Evolutionary conservation across 2,329 filamentous ascomycete species (phyloP), one percentile per base, ranked within the genome.

Genomic region (Pleomassaria siparia): DNA sequence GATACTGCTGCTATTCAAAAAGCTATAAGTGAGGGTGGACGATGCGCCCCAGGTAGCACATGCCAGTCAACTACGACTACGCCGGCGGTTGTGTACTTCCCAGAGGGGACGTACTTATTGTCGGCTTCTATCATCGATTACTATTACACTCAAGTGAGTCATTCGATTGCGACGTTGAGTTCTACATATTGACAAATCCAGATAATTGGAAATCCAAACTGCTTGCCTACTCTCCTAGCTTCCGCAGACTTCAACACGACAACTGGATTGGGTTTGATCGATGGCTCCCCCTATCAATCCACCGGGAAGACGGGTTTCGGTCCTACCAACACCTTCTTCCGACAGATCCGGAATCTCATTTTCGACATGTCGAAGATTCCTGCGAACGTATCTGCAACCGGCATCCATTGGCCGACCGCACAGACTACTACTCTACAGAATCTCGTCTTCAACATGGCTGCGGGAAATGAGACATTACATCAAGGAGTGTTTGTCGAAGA

Each of bases 281-380:
- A 84, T 60, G 79, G 75, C 30, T 77, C 82, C 57, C 76, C 74
- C 18, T 82, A 83, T 56, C 51, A 57, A 49, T 49, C 37, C 69
- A 56, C 45, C 25, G 63, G 61, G 7, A 55, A 60, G 49, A 60
- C 68, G 51, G 74, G 73, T 52, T 77, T 69, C 60, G 64, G 69
- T 9, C 72, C 81, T 2, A 82, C 81, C 28, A 84, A 81, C 55
- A 80, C 85, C 9, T 88, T 88, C 67, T 84, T 77, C 60, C 76
- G 84, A 36, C 80, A 84, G 54, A 77, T 88, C 48, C 76, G 83
- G 8, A 88, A 89, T 59, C 75, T 89, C 40, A 72, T 84, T 46
- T 73, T 88, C 30, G 85, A 88, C 59, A 72, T 76, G 29, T 82
- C 78, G 1, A 66, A 69, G 1, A 73, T 83, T 0, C 73, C 76